Evolutionary conservation across 352 stramenopile genomes (phyloP).

Genomic region (Globisporangium orthogonon): DNA sequence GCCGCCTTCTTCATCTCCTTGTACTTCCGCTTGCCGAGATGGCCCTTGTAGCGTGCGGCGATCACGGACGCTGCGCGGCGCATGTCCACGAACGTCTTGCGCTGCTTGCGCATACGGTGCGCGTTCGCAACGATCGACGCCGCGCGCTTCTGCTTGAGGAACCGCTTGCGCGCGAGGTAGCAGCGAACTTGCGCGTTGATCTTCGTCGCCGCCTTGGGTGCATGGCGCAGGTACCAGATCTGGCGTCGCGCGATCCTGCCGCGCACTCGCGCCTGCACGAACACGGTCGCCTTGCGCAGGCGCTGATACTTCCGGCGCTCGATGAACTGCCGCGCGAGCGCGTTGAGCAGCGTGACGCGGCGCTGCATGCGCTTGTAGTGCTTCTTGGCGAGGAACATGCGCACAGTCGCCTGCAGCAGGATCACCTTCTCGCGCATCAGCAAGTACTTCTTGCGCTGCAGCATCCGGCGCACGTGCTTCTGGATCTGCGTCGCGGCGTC

Average conservation of each 20-base stretch:
- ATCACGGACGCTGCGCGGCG: conserved; percentile 58
- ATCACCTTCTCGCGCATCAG: conserved; percentile 53
- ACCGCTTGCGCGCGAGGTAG: conserved; percentile 61
- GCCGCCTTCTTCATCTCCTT: conserved; percentile 60
- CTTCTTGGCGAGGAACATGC: conserved; percentile 60
- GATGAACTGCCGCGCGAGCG: conserved; percentile 64
- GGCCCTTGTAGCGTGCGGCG: conserved; percentile 71
- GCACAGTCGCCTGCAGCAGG: conserved; percentile 52
- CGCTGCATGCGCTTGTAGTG: conserved; percentile 43
- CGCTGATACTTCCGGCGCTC: conserved; percentile 64
- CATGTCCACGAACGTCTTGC: conserved; percentile 58
- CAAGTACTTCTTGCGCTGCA: conserved; percentile 67
- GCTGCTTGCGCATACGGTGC: conserved; percentile 58
- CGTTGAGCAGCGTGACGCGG: conserved; percentile 65
- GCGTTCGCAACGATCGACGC: conserved; percentile 69
- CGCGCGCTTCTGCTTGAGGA: conserved; percentile 58
- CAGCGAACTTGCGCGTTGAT: conserved; percentile 71
- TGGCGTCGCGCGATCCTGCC: conserved; percentile 70
- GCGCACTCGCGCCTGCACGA: conserved; percentile 65
- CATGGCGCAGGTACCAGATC: conserved; percentile 64
- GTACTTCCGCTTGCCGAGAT: conserved; percentile 54
- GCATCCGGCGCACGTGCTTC: conserved; percentile 59
- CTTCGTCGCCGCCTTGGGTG: conserved; percentile 65
- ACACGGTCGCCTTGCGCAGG: conserved; percentile 54
- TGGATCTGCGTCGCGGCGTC: conserved; percentile 73